These are phyloP conservation scores for Leavenworthia alabamica DNA, from an alignment of 345 rosid species.

Conservation along the genomic window DNA sequence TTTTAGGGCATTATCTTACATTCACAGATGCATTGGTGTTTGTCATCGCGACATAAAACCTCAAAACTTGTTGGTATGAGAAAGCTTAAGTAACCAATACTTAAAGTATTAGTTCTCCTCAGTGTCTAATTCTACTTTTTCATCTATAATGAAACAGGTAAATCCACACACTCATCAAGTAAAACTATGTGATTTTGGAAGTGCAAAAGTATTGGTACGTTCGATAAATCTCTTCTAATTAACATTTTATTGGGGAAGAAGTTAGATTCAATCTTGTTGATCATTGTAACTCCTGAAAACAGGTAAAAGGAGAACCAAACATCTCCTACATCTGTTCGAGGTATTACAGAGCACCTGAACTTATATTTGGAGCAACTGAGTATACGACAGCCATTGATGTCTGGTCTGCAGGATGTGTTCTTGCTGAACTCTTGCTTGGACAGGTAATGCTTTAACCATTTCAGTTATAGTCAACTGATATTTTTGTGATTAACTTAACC, in stretches of 20 bases:
- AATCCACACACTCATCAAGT: slow-evolving; percentile 98
- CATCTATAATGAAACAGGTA: slow-evolving; percentile 41
- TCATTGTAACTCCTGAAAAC: slow-evolving; percentile 12
- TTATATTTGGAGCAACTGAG: slow-evolving; percentile 97
- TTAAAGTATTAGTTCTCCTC: background rate
- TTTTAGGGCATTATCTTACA: slow-evolving; percentile 82
- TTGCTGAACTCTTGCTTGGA: slow-evolving; percentile 90
- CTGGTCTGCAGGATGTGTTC: slow-evolving; percentile 98
- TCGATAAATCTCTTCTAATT: background rate
- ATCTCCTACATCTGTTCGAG: slow-evolving; percentile 96
- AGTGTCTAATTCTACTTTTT: too few species aligned
- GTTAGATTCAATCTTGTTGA: background rate
- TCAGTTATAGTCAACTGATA: background rate
- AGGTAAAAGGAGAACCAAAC: slow-evolving; percentile 99
- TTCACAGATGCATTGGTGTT: slow-evolving; percentile 79
- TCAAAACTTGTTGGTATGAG: slow-evolving; percentile 87
- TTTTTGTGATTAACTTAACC: slow-evolving; percentile 8
- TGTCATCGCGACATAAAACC: slow-evolving; percentile 98
- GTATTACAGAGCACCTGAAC: slow-evolving; percentile 96
- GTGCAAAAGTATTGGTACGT: slow-evolving; percentile 95
- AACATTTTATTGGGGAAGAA: background rate
- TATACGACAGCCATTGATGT: slow-evolving; percentile 88
- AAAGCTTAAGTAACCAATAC: too few species aligned
- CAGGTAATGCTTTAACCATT: slow-evolving; percentile 64
- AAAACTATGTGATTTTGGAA: slow-evolving; percentile 94